Base-by-base conservation (phyloP, 148 eudicot genomes). In the Chenopodium quinoa region DNA sequence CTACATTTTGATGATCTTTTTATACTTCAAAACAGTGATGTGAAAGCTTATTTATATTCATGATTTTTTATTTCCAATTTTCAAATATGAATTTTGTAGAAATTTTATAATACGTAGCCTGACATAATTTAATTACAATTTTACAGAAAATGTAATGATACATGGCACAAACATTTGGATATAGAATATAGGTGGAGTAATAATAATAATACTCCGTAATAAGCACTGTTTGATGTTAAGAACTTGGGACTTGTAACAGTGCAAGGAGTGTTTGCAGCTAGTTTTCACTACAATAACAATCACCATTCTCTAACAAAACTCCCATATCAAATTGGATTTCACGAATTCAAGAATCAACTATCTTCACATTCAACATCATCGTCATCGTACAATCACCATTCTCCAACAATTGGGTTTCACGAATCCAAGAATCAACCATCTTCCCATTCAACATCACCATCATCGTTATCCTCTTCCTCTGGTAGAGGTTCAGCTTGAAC, bases 321-420 rank as follows among this genome's bases (percentile, higher is more conserved):
- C 4, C 75, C n/a, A 54, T 11, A 22, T 32, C 2, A 4, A 9
- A 11, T 7, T 17, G 19, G 44, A 44, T 72, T 48, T 25, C 4
- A 23, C 12, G 11, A 50, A 13, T 74, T 74, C 63, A n/a, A 23
- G 19, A 27, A 50, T 92, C 78, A 95, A 78, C 93, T 97, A 78
- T 95, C 97, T 83, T 95, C 99, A 97, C 99, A 95, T 66, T 93
- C 97, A 32, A 92, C 87, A 48, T 88, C 90, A 10, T 82, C 93
- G 11, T 91, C 97, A 25, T 94, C 94, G 4, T 48, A 37, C 44
- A 37, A 37, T 37, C 7, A 37, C 7, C 44, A 37, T 5, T 50
- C 19, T 50, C 40, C 29, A 3, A 50, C 40, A 50, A 11, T 7
- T 17, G 19, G 44, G 72, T 72, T 48, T 25, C 12, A 23, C n/a